Evolutionary conservation across 306 rosid genomes (phyloP).

Genomic region (Vigna nakashimae): DNA sequence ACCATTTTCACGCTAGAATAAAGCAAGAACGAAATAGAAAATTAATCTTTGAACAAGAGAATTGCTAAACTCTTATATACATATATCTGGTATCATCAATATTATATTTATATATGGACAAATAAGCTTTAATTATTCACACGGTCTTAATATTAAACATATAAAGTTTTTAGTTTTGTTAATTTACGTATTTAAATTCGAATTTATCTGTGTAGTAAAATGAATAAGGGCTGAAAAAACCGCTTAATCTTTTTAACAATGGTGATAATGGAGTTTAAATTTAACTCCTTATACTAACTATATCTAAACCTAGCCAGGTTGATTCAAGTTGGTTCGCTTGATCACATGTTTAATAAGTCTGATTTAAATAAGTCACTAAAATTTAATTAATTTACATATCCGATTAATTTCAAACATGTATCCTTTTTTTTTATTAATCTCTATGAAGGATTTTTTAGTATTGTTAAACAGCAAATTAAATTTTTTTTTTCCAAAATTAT

Average conservation of each 20-base stretch:
- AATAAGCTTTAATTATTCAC: not conserved
- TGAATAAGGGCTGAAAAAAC: no score
- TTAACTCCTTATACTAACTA: not conserved
- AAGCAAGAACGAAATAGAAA: not conserved
- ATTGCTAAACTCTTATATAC: no score
- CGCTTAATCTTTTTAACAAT: not conserved
- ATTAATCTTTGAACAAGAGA: not conserved
- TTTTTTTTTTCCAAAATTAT: not conserved
- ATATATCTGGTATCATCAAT: not conserved
- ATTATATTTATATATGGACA: not conserved
- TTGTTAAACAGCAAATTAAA: not conserved
- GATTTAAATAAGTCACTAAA: not conserved
- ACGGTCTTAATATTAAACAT: not conserved
- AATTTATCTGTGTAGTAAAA: not conserved
- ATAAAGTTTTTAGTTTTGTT: not conserved
- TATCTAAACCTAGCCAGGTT: not conserved
- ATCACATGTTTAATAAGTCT: not conserved
- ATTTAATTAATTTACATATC: not conserved
- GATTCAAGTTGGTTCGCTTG: not conserved
- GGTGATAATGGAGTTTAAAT: not conserved
- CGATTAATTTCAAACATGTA: not conserved
- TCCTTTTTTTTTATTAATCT: not conserved
- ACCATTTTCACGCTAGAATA: not conserved
- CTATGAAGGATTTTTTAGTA: not conserved
- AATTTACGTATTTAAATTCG: not conserved